A percentile compares a stretch with the other conserved stretches of the same genome.
Evolutionary conservation across 768 basidiomycete genomes (phyloP).

Genomic region (Phaeotremella fagi): DNA sequence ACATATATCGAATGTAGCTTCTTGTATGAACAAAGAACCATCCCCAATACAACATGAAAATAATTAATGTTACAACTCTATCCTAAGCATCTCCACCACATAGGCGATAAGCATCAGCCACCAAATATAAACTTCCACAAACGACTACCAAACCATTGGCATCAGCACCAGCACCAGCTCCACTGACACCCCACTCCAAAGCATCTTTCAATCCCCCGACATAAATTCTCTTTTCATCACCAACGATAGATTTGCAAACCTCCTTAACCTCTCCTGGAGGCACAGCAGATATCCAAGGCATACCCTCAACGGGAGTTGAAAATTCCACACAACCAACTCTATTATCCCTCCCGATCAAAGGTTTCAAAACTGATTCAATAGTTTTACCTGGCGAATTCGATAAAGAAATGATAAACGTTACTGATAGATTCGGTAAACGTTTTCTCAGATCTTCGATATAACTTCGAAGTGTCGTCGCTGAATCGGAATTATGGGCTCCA

Average conservation of each 20-base stretch:
- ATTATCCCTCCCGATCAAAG: constrained; percentile 57
- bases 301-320: constrained; percentile 64
- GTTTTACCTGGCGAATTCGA: constrained; percentile 85
- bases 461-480: constrained; percentile 60
- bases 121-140: constrained; percentile 89
- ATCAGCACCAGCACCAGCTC: too few species aligned
- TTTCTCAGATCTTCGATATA: constrained; percentile 57
- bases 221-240: neutral
- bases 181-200: constrained; percentile 52
- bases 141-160: constrained; percentile 66
- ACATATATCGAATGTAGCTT: too few species aligned
- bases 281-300: constrained; percentile 86
- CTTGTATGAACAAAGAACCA: too few species aligned
- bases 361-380: constrained; percentile 64
- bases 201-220: constrained; percentile 52
- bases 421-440: constrained; percentile 26
- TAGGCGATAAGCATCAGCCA: constrained; percentile 79
- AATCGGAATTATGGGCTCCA: constrained; percentile 88
- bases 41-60: neutral
- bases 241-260: constrained; percentile 28
- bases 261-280: constrained; percentile 54
- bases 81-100: constrained; percentile 37
- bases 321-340: constrained; percentile 41
- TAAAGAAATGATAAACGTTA: constrained; percentile 72
- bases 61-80: neutral